Conservation (phyloP, 768 basidiomycete species). For the Russula brevipes region DNA sequence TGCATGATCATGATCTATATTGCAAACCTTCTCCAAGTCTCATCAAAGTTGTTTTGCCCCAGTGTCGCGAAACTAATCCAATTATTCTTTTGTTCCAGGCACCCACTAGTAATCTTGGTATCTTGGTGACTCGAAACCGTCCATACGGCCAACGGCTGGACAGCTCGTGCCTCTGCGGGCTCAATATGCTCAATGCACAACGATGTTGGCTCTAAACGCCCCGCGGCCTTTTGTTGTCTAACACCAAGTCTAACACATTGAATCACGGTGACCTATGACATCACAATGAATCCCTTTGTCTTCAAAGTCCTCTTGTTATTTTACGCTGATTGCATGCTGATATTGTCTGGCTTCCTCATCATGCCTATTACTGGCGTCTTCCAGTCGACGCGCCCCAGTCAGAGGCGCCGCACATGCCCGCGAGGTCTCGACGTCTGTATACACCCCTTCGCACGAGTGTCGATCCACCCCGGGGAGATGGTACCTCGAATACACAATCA, state of each 20-base stretch:
- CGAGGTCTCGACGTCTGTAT: too few species aligned
- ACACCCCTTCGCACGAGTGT: too few species aligned
- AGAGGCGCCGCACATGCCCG: too few species aligned
- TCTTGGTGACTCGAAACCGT: background rate
- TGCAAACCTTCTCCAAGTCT: background rate
- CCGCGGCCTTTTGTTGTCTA: background rate
- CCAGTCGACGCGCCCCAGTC: background rate
- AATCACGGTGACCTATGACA: too few species aligned
- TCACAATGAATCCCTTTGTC: slow-evolving; percentile 3
- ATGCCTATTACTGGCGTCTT: background rate
- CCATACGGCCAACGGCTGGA: slow-evolving; percentile 3
- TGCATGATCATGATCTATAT: background rate
- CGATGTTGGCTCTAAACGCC: background rate
- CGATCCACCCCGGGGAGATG: too few species aligned
- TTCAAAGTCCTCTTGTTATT: background rate
- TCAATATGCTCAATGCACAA: background rate
- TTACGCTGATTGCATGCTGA: too few species aligned
- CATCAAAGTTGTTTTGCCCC: background rate
- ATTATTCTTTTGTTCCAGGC: background rate
- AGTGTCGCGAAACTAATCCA: background rate
- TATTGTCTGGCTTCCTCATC: too few species aligned
- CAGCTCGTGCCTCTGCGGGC: background rate
- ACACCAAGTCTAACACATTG: too few species aligned
- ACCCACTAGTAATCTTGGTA: too few species aligned
- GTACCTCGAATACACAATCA: background rate